Conservation (phyloP, 495 filamentous ascomycete species). For the Aspergillus campestris region DNA sequence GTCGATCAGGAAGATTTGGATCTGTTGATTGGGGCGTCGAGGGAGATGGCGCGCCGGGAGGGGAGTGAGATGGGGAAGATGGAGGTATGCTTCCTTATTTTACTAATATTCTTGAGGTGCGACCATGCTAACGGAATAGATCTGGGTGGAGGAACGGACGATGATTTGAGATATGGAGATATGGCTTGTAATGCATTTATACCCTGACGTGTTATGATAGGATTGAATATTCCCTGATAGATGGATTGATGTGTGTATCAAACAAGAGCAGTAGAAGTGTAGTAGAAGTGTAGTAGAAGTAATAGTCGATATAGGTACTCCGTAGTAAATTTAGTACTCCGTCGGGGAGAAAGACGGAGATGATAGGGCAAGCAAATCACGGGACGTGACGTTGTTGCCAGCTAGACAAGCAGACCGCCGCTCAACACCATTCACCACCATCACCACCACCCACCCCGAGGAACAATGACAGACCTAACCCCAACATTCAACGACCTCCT, state of each 20-base stretch:
- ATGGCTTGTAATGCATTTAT: conserved; percentile 8
- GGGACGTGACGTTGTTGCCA: conserved; percentile 1
- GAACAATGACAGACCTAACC: conserved; percentile 64
- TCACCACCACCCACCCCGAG: conserved; percentile 5
- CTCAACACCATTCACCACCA: background rate
- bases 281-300: too few relatives aligned
- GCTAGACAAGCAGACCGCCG: too few relatives aligned
- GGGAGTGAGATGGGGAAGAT: conserved; percentile 84
- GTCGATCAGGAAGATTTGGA: conserved; percentile 95
- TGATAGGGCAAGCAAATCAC: conserved; percentile 15
- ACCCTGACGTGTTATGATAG: conserved; percentile 6
- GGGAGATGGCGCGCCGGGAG: conserved; percentile 61
- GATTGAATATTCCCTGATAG: background rate
- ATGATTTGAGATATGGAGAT: conserved; percentile 20
- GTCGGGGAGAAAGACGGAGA: too few relatives aligned
- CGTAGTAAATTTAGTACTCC: too few relatives aligned
- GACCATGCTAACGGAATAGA: conserved; percentile 34
- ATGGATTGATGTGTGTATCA: too few relatives aligned
- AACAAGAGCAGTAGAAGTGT: too few relatives aligned
- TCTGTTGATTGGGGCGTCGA: conserved; percentile 62
- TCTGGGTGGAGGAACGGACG: conserved; percentile 55
- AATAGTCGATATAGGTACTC: too few relatives aligned
- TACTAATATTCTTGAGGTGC: too few relatives aligned
- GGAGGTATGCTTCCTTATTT: conserved; percentile 59
- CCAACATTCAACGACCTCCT: conserved; percentile 55